Evolutionary conservation across 768 basidiomycete species (phyloP).

Genomic region (Leccinellum luteum): DNA sequence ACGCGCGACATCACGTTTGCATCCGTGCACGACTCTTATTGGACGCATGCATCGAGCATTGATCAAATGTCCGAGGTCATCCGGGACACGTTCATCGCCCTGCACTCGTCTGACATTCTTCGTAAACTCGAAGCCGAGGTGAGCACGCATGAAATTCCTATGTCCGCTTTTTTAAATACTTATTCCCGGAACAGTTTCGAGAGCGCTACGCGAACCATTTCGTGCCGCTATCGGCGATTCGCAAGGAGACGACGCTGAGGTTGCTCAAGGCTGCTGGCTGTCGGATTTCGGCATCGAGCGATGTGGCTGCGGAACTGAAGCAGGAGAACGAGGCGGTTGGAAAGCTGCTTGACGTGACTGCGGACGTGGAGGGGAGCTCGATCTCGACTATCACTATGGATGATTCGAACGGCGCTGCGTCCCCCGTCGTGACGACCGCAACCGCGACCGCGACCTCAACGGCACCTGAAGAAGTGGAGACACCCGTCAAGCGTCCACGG

Average conservation of each 20-base stretch:
- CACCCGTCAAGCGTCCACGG: slow-evolving; percentile 11
- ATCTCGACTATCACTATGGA: slow-evolving; percentile 26
- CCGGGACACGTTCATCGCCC: slow-evolving; percentile 88
- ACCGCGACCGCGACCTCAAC: background rate
- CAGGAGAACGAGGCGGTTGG: slow-evolving; percentile 23
- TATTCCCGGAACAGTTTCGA: slow-evolving; percentile 49
- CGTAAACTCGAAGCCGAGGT: slow-evolving; percentile 72
- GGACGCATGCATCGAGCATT: slow-evolving; percentile 90
- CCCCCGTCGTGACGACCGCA: background rate
- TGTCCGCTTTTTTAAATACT: background rate
- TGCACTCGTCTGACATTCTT: slow-evolving; percentile 88
- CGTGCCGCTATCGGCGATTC: slow-evolving; percentile 54
- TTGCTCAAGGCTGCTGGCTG: slow-evolving; percentile 44
- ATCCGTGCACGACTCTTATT: slow-evolving; percentile 98
- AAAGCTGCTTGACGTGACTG: slow-evolving; percentile 35
- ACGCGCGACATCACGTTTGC: slow-evolving; percentile 80
- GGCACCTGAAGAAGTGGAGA: background rate
- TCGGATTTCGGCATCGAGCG: slow-evolving; percentile 40
- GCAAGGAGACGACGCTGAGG: slow-evolving; percentile 35
- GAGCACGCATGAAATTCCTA: slow-evolving; percentile 16
- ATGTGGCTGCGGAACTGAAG: slow-evolving; percentile 34
- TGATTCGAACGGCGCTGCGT: background rate
- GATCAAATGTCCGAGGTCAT: slow-evolving; percentile 88
- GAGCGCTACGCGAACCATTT: slow-evolving; percentile 75
- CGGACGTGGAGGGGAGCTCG: slow-evolving; percentile 35